Percentiles rank a stretch among this genome's conserved stretches.
Conservation (phyloP, 257 asterid genomes). For the Primulina huaijiensis region DNA sequence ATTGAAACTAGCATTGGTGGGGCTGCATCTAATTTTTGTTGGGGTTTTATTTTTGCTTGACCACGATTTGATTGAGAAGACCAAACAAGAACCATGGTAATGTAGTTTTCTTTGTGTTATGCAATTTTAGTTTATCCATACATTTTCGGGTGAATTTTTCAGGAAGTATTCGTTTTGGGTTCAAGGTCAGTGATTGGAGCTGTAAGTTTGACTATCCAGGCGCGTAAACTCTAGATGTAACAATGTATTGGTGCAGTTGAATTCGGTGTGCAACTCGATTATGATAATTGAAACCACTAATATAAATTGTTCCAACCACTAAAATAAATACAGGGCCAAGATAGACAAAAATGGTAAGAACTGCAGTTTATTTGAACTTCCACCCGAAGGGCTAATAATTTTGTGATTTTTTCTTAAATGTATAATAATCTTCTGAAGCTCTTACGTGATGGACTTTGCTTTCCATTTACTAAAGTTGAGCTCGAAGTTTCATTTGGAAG, state of each 20-base stretch:
- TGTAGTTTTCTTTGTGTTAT: slow-evolving; percentile 4
- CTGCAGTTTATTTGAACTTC: neutral
- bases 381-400: neutral
- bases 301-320: slow-evolving; percentile 10
- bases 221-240: slow-evolving; percentile 5
- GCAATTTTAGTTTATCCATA: neutral
- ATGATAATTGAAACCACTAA: slow-evolving; percentile 5
- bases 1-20: slow-evolving; percentile 71
- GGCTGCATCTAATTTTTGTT: slow-evolving; percentile 65
- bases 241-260: slow-evolving; percentile 6
- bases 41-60: slow-evolving; percentile 64
- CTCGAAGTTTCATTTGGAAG: neutral
- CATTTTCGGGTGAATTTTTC: slow-evolving; percentile 19
- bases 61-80: slow-evolving; percentile 58
- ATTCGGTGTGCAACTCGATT: slow-evolving; percentile 10
- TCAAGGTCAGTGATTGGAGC: slow-evolving; percentile 17
- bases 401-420: neutral
- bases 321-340: neutral
- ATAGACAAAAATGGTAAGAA: neutral
- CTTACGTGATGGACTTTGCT: neutral
- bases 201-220: slow-evolving; percentile 14
- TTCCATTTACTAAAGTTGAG: neutral
- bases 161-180: neutral
- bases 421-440: slow-evolving; percentile 1
- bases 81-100: slow-evolving; percentile 74